Conservation (phyloP, 768 basidiomycete species). For the Panaeolus papilionaceus region DNA sequence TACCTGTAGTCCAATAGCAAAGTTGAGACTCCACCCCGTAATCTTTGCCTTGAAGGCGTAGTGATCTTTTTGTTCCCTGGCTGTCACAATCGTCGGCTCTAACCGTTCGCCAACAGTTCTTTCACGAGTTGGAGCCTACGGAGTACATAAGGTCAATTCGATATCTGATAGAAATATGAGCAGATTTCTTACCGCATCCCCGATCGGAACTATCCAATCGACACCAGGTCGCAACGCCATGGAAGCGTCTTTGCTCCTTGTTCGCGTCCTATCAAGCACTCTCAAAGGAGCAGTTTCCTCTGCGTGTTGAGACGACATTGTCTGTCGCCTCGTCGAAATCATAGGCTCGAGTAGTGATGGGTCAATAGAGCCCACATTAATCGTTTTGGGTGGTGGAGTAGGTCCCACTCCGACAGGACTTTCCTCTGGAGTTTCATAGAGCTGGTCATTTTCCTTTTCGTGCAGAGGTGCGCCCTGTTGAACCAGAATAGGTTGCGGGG, state of each 20-base stretch:
- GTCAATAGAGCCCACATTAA: neutral
- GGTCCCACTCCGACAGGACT: neutral
- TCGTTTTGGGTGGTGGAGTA: constrained; percentile 9
- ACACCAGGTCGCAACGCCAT: constrained; percentile 3
- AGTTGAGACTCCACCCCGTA: constrained; percentile 44
- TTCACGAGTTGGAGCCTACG: constrained; percentile 24
- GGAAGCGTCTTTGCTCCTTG: neutral
- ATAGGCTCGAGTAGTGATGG: neutral
- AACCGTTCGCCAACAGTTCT: constrained; percentile 59
- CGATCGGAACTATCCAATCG: constrained; percentile 23
- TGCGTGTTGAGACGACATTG: neutral
- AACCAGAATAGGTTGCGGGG: neutral
- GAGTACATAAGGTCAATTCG: neutral
- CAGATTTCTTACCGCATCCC: constrained; percentile 13
- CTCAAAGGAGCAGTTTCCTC: neutral
- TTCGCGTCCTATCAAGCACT: neutral
- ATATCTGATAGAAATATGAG: neutral
- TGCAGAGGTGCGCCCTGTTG: neutral
- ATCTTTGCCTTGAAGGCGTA: constrained; percentile 52
- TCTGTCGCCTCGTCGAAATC: neutral
- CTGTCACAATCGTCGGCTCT: constrained; percentile 55
- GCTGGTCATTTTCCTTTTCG: neutral
- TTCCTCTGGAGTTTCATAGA: constrained; percentile 1
- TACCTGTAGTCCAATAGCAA: constrained; percentile 69
- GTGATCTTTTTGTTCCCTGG: constrained; percentile 51